phyloP scores from a whole-genome alignment of 495 filamentous ascomycete genomes.

The Pyronema domesticum region DNA sequence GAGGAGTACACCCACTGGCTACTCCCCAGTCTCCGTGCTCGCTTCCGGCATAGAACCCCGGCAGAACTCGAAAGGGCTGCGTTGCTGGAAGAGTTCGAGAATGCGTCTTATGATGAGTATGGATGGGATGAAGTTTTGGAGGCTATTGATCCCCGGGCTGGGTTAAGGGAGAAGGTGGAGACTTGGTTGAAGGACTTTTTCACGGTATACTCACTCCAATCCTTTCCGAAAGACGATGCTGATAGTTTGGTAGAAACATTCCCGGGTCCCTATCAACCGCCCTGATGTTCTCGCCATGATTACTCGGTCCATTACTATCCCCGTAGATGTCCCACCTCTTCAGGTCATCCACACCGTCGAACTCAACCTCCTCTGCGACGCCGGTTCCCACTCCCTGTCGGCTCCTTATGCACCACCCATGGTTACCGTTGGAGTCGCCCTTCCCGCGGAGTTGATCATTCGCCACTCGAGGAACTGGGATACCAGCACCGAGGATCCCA shows the following conservation, averaged over 20 bases:
- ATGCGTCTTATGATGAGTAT: slow-evolving; percentile 19
- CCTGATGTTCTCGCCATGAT: slow-evolving; percentile 8
- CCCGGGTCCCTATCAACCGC: not conserved
- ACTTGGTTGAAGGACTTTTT: slow-evolving; percentile 20
- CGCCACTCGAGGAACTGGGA: slow-evolving; percentile 69
- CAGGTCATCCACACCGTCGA: slow-evolving; percentile 71
- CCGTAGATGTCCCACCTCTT: slow-evolving; percentile 73
- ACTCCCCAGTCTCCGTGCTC: slow-evolving; percentile 32
- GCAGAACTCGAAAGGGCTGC: slow-evolving; percentile 43
- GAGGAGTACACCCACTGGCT: slow-evolving; percentile 32
- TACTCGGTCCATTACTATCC: slow-evolving; percentile 40
- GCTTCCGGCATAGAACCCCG: slow-evolving; percentile 33
- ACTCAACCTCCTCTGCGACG: slow-evolving; percentile 35
- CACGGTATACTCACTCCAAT: not conserved
- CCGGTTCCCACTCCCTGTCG: slow-evolving; percentile 20
- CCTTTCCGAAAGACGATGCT: not conserved
- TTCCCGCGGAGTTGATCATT: slow-evolving; percentile 53
- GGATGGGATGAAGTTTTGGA: slow-evolving; percentile 24
- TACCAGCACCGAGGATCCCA: slow-evolving; percentile 26
- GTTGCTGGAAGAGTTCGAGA: slow-evolving; percentile 31
- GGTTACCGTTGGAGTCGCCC: slow-evolving; percentile 11
- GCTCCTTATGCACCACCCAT: slow-evolving; percentile 23
- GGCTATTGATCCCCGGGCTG: slow-evolving; percentile 24
- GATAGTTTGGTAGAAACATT: not conserved
- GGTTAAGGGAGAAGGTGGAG: slow-evolving; percentile 13